phyloP scores from a whole-genome alignment of 31 red algal genomes.

The Asparagopsis taxiformis region DNA sequence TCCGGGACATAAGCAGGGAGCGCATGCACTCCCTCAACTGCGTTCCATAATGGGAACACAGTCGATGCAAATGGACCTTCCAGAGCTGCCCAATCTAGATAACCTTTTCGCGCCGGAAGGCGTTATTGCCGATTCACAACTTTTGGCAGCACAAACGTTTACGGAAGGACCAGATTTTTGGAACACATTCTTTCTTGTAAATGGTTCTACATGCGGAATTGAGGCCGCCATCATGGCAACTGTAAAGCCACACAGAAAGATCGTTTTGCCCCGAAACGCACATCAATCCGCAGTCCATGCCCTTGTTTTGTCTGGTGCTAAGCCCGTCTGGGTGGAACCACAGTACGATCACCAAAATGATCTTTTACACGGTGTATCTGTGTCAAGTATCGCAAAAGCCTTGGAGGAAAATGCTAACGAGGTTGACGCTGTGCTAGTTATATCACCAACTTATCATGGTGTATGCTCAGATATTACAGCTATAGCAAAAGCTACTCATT shows the following conservation, averaged over 20 bases:
- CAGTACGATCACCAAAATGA: slow-evolving; percentile 52
- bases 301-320: slow-evolving; percentile 66
- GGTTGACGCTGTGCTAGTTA: slow-evolving; percentile 75
- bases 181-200: slow-evolving; percentile 82
- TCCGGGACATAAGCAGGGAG: slow-evolving; percentile 82
- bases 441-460: slow-evolving; percentile 89
- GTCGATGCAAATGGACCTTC: slow-evolving; percentile 61
- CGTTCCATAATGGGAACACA: slow-evolving; percentile 6
- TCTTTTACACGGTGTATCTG: slow-evolving; percentile 55
- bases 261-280: slow-evolving; percentile 84
- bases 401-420: slow-evolving; percentile 22
- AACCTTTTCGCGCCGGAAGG: slow-evolving; percentile 77
- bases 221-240: slow-evolving; percentile 75
- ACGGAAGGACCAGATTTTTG: slow-evolving; percentile 25
- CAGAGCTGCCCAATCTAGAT: slow-evolving; percentile 84
- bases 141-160: slow-evolving; percentile 63
- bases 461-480: slow-evolving; percentile 53
- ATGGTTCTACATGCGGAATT: slow-evolving; percentile 85
- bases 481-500: slow-evolving; percentile 53
- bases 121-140: slow-evolving; percentile 58
- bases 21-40: slow-evolving; percentile 11
- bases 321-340: slow-evolving; percentile 77
- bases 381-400: slow-evolving; percentile 12
- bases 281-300: slow-evolving; percentile 83
- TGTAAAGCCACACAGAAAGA: slow-evolving; percentile 26